Evolutionary conservation across 306 rosid species (phyloP), one percentile per base, ranked within the genome.

Genomic region (Vigna radiata): DNA sequence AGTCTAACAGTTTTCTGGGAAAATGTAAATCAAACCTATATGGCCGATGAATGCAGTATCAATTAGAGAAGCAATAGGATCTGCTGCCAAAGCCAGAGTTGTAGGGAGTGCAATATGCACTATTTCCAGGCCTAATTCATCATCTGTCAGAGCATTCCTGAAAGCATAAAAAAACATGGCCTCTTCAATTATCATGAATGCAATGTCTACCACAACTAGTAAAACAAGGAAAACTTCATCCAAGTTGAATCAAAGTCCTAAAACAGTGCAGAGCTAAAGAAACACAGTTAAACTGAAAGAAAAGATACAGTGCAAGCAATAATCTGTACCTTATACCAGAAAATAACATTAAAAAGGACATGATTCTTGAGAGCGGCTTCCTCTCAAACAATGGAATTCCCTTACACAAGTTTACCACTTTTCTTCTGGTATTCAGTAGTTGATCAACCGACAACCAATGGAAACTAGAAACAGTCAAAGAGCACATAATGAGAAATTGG

Each of bases 1-100:
- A 49, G 9, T 69, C 15, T 69, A 39, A 25, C 23, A 60, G 52
- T 19, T 69, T 76, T 44, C 54, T 16, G 16, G 46, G 63, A 37
- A 41, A 61, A 37, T 56, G 50, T 1, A 31, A 75, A 75, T 53
- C 75, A 75, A 55, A 84, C 87, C 85, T 72, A 84, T 66, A 74
- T 77, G 85, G 44, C 87, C 87, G 43, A 84, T 84, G 69, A 80
- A 84, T 67, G 87, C 87, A 44, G 85, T 84, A 58, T 84, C 87
- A 7, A 84, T 77, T 15, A 84, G 65, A 21, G 87, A 84, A 72
- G 87, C 87, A 84, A 84, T 18, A 50, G 87, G 87, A 73, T 84
- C 87, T 67, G 87, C 87, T n/a, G 85, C 83, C 49, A 84, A 77
- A 67, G 87, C 85, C 44, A 84, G 70, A 33, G 82, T 80, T 36